A percentile compares a stretch with the other conserved stretches of the same genome.
Evolutionary conservation across 192 early-diverging fungal species (phyloP).

Genomic region (Diversispora eburnea): DNA sequence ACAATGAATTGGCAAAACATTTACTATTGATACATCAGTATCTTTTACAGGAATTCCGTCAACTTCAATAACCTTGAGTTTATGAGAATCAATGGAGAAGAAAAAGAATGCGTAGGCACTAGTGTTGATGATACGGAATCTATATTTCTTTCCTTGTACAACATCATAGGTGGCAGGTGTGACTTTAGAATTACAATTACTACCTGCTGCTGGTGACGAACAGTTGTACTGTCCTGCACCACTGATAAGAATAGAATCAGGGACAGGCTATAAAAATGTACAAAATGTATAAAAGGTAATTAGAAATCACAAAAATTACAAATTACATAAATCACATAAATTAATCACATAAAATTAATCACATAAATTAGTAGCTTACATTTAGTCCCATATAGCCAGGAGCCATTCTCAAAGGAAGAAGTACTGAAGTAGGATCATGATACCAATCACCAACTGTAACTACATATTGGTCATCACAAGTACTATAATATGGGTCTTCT

Average conservation of each 20-base stretch:
- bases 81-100: conserved; percentile 76
- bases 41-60: conserved; percentile 59
- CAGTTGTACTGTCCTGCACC: neutral
- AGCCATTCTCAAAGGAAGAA: neutral
- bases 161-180: conserved; percentile 22
- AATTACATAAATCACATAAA: neutral
- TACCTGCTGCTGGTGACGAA: neutral
- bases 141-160: conserved; percentile 32
- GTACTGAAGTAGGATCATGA: neutral
- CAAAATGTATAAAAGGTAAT: neutral
- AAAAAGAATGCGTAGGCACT: conserved; percentile 67
- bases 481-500: neutral
- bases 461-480: neutral
- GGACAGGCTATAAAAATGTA: neutral
- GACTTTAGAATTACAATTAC: neutral
- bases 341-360: neutral
- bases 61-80: conserved; percentile 74
- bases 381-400: neutral
- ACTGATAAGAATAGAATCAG: neutral
- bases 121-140: conserved; percentile 37
- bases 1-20: conserved; percentile 57
- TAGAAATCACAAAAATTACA: neutral
- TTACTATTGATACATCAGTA: conserved; percentile 33
- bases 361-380: neutral
- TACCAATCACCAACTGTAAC: neutral